Evolutionary conservation across 768 basidiomycete genomes (phyloP), one percentile per base, ranked within the genome.

Genomic region (Auricularia heimuer): DNA sequence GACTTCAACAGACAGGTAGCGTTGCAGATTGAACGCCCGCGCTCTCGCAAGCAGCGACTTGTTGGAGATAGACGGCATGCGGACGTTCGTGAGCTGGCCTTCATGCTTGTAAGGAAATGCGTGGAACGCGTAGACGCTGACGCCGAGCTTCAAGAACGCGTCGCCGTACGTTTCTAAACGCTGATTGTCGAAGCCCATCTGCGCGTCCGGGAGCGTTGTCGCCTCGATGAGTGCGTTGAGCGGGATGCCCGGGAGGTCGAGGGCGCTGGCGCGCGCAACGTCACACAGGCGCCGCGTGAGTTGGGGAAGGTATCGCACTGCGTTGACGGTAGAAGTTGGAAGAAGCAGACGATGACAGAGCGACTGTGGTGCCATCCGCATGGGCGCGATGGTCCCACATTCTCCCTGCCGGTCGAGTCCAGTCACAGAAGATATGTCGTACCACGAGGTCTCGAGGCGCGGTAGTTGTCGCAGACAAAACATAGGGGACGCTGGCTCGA

Each of bases 131-230:
- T 93, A 84, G 2, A 92, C 85, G 24, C 88, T 88, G 3, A 85
- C 85, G 61, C 85, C 83, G 33, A 94, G 74, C 70, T 93, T 87
- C 54, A 93, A 78, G 1, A 93, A 90, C 0, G 88, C 83, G 70
- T 96, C 94, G 8, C 94, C 94, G 6, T 95, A 77, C 0, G 92
- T 94, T 73, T 96, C 94, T 64, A 95, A 73, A 0, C 90, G 84
- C 70, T 96, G 91, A 67, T 94, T 95, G 74, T 82, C 90, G 76
- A 84, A 92, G 8, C 82, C 81, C 6, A 84, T 80, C 39, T 71
- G 71, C 4, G 87, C 81, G 42, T 80, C 79, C 1, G 93, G 94
- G 11, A 92, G 76, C 1, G 90, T 92, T 29, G 90, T 80, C 4
- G 90, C 90, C 71, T 93, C 87, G 2, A 86, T 78, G 56, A 93